These are phyloP conservation scores for Stagonosporopsis cucurbitacearum DNA, from an alignment of 2,329 filamentous ascomycete species.

Conservation along the genomic window DNA sequence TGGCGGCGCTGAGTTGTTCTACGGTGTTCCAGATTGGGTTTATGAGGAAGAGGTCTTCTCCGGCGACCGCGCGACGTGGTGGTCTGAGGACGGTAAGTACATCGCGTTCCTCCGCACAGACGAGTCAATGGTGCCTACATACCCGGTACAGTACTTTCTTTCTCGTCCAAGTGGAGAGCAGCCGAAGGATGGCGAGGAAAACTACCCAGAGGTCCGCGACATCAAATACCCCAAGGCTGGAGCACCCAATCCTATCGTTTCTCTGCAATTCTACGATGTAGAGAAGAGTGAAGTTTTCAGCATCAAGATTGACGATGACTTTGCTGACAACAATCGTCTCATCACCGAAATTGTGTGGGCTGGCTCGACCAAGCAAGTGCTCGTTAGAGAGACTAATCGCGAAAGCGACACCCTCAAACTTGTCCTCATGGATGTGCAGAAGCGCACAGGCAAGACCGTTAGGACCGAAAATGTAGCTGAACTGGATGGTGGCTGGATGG, in stretches of 20 bases:
- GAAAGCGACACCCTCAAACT: conserved; percentile 92
- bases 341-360: conserved; percentile 96
- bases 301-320: conserved; percentile 78
- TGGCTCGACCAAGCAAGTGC: conserved; percentile 71
- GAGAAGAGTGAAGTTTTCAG: conserved; percentile 77
- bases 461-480: conserved; percentile 78
- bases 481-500: conserved; percentile 97
- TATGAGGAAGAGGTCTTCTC: conserved; percentile 87
- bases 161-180: conserved; percentile 79
- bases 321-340: conserved; percentile 79
- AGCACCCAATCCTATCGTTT: conserved; percentile 88
- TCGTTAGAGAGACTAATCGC: conserved; percentile 91
- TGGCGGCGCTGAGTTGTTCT: conserved; percentile 87
- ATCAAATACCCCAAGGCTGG: conserved; percentile 99
- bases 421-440: conserved; percentile 79
- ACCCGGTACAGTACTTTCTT: conserved; percentile 91
- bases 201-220: conserved; percentile 85
- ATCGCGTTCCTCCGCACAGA: conserved; percentile 93
- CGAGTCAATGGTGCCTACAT: conserved; percentile 89
- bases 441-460: conserved; percentile 77
- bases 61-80: conserved; percentile 88
- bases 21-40: conserved; percentile 97
- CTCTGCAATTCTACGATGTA: conserved; percentile 88
- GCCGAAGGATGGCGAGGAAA: conserved; percentile 75
- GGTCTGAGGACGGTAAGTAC: conserved; percentile 87